These are phyloP conservation scores for Solanum rostratum DNA, from an alignment of 257 asterid genomes.

Conservation along the genomic window DNA sequence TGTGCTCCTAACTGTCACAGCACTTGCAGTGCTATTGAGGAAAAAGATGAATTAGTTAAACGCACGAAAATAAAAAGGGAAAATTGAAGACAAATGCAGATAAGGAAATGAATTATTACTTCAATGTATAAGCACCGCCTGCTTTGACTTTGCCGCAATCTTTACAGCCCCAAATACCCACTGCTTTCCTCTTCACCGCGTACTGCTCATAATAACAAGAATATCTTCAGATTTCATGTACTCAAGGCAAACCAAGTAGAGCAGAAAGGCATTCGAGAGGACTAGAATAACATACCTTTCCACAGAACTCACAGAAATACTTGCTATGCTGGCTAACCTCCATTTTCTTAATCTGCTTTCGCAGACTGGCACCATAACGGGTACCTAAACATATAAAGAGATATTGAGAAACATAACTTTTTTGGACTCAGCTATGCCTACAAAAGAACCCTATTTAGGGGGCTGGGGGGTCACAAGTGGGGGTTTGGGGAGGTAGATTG, in stretches of 20 bases:
- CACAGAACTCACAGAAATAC: slow-evolving; percentile 34
- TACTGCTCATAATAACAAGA: slow-evolving; percentile 7
- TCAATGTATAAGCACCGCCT: slow-evolving; percentile 41
- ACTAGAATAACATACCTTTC: slow-evolving; percentile 21
- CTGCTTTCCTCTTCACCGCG: slow-evolving; percentile 38
- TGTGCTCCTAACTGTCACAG: slow-evolving; percentile 42
- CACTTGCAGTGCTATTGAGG: slow-evolving; percentile 31
- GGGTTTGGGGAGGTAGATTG: too few relatives aligned
- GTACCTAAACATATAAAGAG: slow-evolving; percentile 15
- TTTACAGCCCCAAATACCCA: slow-evolving; percentile 44
- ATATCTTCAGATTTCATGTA: background rate
- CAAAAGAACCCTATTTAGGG: background rate
- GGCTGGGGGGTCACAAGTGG: too few relatives aligned
- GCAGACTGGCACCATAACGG: slow-evolving; percentile 39
- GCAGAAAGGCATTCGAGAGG: background rate
- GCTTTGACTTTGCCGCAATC: slow-evolving; percentile 46
- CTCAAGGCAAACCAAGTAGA: background rate
- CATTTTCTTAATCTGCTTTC: slow-evolving; percentile 45
- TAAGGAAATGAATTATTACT: slow-evolving; percentile 3
- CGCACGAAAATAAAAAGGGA: background rate
- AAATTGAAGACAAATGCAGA: background rate
- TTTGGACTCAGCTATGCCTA: too few relatives aligned
- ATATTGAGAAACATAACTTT: background rate
- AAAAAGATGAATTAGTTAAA: background rate
- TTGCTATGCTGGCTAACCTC: slow-evolving; percentile 42